A percentile compares a stretch with the other conserved stretches of the same genome.
Evolutionary conservation across 1,284 basidiomycete species (phyloP).

Genomic region (Apiotrichum laibachii): DNA sequence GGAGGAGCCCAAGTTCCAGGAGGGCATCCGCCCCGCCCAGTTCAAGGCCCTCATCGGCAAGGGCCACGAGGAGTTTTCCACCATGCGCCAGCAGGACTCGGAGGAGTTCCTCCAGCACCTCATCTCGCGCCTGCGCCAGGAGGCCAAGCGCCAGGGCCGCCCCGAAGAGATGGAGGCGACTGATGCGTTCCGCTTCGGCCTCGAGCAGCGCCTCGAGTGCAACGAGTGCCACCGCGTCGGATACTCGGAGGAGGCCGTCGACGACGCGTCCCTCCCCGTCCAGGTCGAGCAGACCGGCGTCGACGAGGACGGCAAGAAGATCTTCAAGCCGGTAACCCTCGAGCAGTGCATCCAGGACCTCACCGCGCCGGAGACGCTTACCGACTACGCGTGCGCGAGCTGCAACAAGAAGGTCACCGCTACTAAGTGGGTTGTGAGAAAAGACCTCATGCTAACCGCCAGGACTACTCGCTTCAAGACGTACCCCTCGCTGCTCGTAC

Average conservation of each 20-base stretch:
- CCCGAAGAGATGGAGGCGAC: conserved; percentile 61
- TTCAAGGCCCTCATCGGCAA: conserved; percentile 90
- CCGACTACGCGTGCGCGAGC: conserved; percentile 64
- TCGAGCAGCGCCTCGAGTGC: conserved; percentile 85
- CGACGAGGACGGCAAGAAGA: conserved; percentile 61
- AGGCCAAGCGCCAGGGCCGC: conserved; percentile 58
- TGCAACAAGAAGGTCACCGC: conserved; percentile 67
- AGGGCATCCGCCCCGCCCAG: conserved; percentile 75
- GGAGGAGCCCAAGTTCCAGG: conserved; percentile 64
- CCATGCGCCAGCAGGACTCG: conserved; percentile 95
- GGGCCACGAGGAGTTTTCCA: conserved; percentile 90
- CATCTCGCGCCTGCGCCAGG: conserved; percentile 65
- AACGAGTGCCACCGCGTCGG: conserved; percentile 77
- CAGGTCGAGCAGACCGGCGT: conserved; percentile 61
- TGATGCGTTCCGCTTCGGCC: conserved; percentile 71
- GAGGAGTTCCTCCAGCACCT: conserved; percentile 91
- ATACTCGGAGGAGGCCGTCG: conserved; percentile 75
- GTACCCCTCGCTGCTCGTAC: conserved; percentile 81
- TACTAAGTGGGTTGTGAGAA: conserved; percentile 58
- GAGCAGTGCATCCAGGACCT: conserved; percentile 66
- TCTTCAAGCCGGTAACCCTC: conserved; percentile 69
- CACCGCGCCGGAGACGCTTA: conserved; percentile 64
- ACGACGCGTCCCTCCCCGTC: conserved; percentile 76
- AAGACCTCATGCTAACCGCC: neutral
- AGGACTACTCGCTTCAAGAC: conserved; percentile 76